Evolutionary conservation across 345 rosid species (phyloP).

Genomic region (Gossypium mustelinum): DNA sequence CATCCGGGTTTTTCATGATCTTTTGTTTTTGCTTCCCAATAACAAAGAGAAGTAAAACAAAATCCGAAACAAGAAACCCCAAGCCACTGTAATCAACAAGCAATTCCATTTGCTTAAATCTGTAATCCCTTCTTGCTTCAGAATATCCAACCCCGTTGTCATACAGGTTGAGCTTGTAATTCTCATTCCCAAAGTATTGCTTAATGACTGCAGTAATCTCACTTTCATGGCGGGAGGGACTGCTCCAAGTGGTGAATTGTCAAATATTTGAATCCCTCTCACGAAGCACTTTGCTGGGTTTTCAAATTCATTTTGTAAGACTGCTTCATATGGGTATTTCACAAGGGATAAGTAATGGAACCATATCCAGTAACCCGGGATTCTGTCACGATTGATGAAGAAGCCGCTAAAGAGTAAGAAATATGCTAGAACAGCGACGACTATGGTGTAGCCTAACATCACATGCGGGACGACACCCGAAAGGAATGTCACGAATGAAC

Average conservation of each 20-base stretch:
- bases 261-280: conserved; percentile 76
- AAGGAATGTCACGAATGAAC: conserved; percentile 86
- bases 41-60: conserved; percentile 74
- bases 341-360: conserved; percentile 90
- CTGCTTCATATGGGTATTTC: conserved; percentile 88
- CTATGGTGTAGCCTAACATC: conserved; percentile 91
- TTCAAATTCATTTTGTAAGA: conserved; percentile 70
- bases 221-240: conserved; percentile 49
- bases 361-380: conserved; percentile 91
- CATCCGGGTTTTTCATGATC: conserved; percentile 32
- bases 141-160: conserved; percentile 65
- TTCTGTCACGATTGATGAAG: conserved; percentile 82
- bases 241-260: conserved; percentile 65
- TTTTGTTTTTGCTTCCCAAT: conserved; percentile 91
- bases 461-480: conserved; percentile 92
- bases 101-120: conserved; percentile 80
- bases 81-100: conserved; percentile 72
- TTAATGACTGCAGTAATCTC: conserved; percentile 41
- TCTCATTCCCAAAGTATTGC: conserved; percentile 48
- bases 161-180: conserved; percentile 78
- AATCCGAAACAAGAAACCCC: conserved; percentile 83
- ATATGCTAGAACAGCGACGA: conserved; percentile 83
- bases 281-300: conserved; percentile 68
- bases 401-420: conserved; percentile 93
- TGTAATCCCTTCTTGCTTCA: conserved; percentile 62